A percentile compares a stretch with the other conserved stretches of the same genome.
phyloP scores from a whole-genome alignment of 2,329 filamentous ascomycete genomes.

The Colletotrichum gloeosporioides region DNA sequence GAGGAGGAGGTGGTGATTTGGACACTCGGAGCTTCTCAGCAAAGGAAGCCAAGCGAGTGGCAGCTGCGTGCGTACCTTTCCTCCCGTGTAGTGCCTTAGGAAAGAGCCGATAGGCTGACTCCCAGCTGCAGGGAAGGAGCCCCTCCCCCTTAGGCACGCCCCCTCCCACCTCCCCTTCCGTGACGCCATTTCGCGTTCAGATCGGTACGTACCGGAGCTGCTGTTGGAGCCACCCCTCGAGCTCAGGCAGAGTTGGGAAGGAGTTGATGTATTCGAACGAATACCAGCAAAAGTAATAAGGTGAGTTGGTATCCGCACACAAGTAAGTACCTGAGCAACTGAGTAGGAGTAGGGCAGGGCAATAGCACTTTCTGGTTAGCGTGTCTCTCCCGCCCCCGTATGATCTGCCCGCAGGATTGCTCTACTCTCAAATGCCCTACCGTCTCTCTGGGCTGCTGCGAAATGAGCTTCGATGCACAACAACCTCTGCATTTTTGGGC shows the following conservation, averaged over 20 bases:
- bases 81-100: background rate
- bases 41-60: background rate
- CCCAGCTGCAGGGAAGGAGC: background rate
- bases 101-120: background rate
- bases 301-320: background rate
- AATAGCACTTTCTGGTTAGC: conserved; percentile 1
- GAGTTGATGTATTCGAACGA: background rate
- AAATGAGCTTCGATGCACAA: background rate
- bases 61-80: background rate
- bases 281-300: background rate
- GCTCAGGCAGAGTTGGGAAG: background rate
- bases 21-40: background rate
- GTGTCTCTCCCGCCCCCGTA: conserved; percentile 10
- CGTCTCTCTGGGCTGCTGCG: background rate
- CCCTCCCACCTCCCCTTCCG: background rate
- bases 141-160: background rate
- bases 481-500: background rate
- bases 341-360: background rate
- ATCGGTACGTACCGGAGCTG: conserved; percentile 1
- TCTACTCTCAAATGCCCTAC: background rate
- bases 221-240: background rate
- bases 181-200: conserved; percentile 14
- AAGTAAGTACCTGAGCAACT: background rate
- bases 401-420: conserved; percentile 19
- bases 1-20: background rate